Base-by-base conservation (phyloP, 352 stramenopile species). In the Globisporangium solare region DNA sequence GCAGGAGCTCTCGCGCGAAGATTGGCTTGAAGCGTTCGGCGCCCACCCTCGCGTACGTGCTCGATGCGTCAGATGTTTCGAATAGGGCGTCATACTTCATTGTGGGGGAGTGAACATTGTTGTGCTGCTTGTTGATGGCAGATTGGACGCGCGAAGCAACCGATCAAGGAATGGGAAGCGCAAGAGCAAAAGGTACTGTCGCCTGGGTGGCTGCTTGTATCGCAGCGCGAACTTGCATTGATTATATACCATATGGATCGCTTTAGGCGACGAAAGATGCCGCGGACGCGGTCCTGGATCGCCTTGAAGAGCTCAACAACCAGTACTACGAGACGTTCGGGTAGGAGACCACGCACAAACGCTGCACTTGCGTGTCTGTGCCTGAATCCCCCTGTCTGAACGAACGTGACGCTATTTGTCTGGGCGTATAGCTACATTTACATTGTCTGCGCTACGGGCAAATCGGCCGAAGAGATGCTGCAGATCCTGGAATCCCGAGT, bases 371-470 rank as follows among this genome's bases (percentile, higher is more conserved):
- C 5, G 2, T 35, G 27, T 35, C 27, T 35, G 27, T 35, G n/a
- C n/a, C 27, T 40, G n/a, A 11, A 15, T 21, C 55, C 54, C 2
- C 15, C 8, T 11, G 27, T 35, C 27, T 35, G 27, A 35, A 35
- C 27, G 7, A 35, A 35, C 27, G 27, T 35, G 7, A 1, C 27
- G 27, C 4, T 35, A 35, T 35, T 35, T 35, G 27, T 35, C 27
- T 35, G 27, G 5, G 27, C 31, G 11, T 47, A 88, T 47, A 88
- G 76, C 14, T 89, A 87, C 63, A 88, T 90, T 31, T 92, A 83
- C 67, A 90, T 92, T 50, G 74, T 92, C 12, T 92, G 82, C 47
- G 79, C 79, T 12, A 92, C 82, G 37, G 79, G 79, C 51, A 92
- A 92, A 54, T 88, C 79, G 14, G 79, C 82, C 4, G 56, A 73